A percentile compares a stretch with the other conserved stretches of the same genome.
Conservation (phyloP, 164 flowering plant genomes). For the Annona squamosa region DNA sequence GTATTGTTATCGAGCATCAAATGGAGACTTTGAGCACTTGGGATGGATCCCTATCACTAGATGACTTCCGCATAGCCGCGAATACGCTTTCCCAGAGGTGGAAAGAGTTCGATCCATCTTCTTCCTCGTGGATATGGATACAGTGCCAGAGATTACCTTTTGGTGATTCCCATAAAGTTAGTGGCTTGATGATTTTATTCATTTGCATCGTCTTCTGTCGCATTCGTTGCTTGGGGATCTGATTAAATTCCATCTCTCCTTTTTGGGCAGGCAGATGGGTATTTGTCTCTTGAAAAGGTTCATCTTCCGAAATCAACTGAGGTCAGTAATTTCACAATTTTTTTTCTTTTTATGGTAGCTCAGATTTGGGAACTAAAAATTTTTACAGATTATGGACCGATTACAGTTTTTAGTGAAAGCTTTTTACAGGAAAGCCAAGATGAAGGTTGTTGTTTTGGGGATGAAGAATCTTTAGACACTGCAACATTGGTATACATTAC, state of each 20-base stretch:
- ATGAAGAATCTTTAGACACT: slow-evolving; percentile 38
- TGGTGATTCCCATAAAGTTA: slow-evolving; percentile 21
- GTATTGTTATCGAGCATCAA: background rate
- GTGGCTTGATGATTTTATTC: background rate
- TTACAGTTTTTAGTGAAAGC: background rate
- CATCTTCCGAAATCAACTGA: slow-evolving; percentile 17
- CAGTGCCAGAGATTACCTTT: slow-evolving; percentile 27
- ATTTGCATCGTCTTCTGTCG: background rate
- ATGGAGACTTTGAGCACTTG: slow-evolving; percentile 27
- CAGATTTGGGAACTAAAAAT: background rate
- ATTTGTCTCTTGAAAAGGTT: slow-evolving; percentile 44
- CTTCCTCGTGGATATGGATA: slow-evolving; percentile 58
- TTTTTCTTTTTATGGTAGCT: too few relatives aligned
- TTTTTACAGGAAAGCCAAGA: slow-evolving; percentile 29
- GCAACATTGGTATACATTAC: slow-evolving; percentile 38
- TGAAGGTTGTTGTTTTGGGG: slow-evolving; percentile 14
- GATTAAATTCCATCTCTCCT: background rate
- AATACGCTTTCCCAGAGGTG: slow-evolving; percentile 38
- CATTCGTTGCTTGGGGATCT: background rate
- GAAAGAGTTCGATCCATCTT: slow-evolving; percentile 25
- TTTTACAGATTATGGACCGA: background rate
- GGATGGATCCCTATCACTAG: slow-evolving; percentile 46
- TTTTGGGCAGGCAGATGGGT: slow-evolving; percentile 33
- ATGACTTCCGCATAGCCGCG: slow-evolving; percentile 40
- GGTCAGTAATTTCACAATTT: slow-evolving; percentile 17